Percentiles rank a stretch among this genome's conserved stretches.
These are phyloP conservation scores for Mycena sanguinolenta DNA, from an alignment of 768 basidiomycete species.

Conservation along the genomic window DNA sequence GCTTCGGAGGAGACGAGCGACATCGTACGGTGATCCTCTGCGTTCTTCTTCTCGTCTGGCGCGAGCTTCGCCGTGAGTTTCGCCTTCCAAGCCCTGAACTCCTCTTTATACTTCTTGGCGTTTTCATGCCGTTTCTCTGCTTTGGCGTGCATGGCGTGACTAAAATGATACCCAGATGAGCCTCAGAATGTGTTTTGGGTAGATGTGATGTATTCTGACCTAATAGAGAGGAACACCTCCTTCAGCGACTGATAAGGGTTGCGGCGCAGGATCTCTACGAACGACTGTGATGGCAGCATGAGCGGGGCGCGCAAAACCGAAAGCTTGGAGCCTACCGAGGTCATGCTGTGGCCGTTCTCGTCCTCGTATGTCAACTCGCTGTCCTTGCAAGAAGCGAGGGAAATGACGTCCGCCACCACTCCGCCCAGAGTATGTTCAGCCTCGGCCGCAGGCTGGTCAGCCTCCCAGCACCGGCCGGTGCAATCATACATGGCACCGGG, in stretches of 20 bases:
- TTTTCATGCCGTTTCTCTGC: neutral
- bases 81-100: neutral
- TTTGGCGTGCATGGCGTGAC: conserved; percentile 1
- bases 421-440: neutral
- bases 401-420: conserved; percentile 13
- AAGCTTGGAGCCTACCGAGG: neutral
- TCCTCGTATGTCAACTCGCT: neutral
- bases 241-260: conserved; percentile 1
- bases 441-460: neutral
- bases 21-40: neutral
- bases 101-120: neutral
- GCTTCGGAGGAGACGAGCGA: neutral
- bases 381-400: conserved; percentile 12
- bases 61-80: neutral
- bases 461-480: conserved; percentile 7
- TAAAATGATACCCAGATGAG: neutral
- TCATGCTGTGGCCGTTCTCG: conserved; percentile 12
- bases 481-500: neutral
- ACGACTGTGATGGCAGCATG: neutral
- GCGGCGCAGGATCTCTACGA: neutral
- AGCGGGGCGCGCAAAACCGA: neutral
- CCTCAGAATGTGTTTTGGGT: neutral
- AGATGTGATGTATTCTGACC: neutral
- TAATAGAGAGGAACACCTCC: neutral
- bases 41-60: neutral